These are phyloP conservation scores for Gymnopilus dilepis DNA, from an alignment of 768 basidiomycete genomes.

Conservation along the genomic window DNA sequence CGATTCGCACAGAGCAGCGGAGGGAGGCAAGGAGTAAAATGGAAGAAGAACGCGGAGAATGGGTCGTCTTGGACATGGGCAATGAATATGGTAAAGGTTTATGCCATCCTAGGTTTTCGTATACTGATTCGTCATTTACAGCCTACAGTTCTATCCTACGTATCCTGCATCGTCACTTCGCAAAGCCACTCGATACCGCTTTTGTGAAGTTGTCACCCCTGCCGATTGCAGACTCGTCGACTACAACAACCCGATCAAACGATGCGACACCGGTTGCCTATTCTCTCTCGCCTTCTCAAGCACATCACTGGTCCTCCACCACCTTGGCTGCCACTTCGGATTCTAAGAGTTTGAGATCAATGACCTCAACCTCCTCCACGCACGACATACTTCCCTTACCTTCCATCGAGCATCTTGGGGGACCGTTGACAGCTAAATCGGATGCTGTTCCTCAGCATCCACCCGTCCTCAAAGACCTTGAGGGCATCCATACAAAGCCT, in stretches of 20 bases:
- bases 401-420: background rate
- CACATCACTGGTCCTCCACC: background rate
- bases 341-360: no score
- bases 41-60: conserved; percentile 44
- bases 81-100: conserved; percentile 43
- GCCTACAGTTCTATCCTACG: conserved; percentile 55
- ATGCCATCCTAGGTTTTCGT: conserved; percentile 5
- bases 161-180: conserved; percentile 52
- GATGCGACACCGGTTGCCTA: no score
- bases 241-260: no score
- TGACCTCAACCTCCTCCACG: no score
- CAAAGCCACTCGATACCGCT: conserved; percentile 41
- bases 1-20: background rate
- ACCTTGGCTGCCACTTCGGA: background rate
- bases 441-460: background rate
- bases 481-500: background rate
- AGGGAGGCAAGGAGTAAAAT: conserved; percentile 16
- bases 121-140: conserved; percentile 23
- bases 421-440: background rate
- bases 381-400: background rate
- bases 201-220: conserved; percentile 35
- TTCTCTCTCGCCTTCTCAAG: background rate
- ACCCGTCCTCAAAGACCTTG: background rate
- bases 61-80: conserved; percentile 59
- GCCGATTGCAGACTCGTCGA: no score